Base-by-base conservation (phyloP, 164 flowering plant species). In the Berberis thunbergii region DNA sequence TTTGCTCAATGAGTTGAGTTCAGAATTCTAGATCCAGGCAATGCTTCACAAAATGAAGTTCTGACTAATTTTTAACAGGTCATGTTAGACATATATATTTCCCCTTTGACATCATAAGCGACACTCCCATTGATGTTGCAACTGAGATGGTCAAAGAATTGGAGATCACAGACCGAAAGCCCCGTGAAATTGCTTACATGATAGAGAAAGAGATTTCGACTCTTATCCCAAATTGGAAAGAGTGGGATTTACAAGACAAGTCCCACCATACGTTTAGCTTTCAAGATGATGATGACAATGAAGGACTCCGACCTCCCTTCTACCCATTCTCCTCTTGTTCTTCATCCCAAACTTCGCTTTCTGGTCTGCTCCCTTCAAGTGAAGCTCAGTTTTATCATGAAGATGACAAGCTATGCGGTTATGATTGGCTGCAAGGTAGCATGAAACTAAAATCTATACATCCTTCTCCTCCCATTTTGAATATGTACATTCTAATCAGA, bases 131-230 rank as follows among this genome's bases (percentile, higher is more conserved):
- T n/a, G 89, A 87, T 50, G 97, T 91, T 8, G 96, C 93, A 0
- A 56, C 71, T 39, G 97, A 91, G 77, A 91, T 91, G 97, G 96
- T 91, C 8, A 84, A 79, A 68, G 97, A 91, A 63, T 66, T 91
- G 64, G 88, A 91, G 57, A 86, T 91, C 43, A 70, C 69, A 1
- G 91, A 88, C 49, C 74, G 80, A 75, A 85, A 82, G 43, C 86
- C 96, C 40, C 12, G 52, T 0, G 88, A 86, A 67, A 86, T 91
- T 54, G 96, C 97, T 8, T 75, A 72, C 54, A 78, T 88, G 85
- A 90, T 90, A 12, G 87, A 88, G 60, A 68, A 79, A 6, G 88
- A 88, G 75, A 80, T 91, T 54, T 70, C 84, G 8, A 66, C 81
- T 59, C 59, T 86, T 56, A 76, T 84, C 39, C 89, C 91, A 46